Evolutionary conservation across 257 asterid species (phyloP).

Genomic region (Fraxinus cuspidata): DNA sequence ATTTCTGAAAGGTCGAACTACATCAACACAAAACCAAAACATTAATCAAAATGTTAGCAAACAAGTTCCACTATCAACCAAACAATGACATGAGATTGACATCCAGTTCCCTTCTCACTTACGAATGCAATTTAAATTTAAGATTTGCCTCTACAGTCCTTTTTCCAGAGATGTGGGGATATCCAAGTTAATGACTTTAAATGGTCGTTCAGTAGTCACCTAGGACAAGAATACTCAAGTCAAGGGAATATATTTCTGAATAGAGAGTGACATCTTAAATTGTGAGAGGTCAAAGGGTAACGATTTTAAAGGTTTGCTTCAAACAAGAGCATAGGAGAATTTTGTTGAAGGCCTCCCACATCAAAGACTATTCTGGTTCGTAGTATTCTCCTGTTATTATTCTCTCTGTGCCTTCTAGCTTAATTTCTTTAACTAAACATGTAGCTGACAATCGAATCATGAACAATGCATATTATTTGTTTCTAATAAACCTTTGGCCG

Average conservation of each 20-base stretch:
- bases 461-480: not conserved
- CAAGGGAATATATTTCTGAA: not conserved
- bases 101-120: not conserved
- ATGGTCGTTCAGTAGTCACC: not conserved
- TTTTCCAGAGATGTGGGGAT: not conserved
- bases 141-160: not conserved
- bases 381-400: not conserved
- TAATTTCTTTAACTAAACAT: not conserved
- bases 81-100: not conserved
- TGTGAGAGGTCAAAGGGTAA: not conserved
- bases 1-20: not conserved
- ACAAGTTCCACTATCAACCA: not conserved
- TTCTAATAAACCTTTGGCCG: not conserved
- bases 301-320: not conserved
- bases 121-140: too few relatives aligned
- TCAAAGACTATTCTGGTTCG: not conserved
- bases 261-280: not conserved
- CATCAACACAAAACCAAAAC: not conserved
- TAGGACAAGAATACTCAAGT: slow-evolving; percentile 14
- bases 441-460: not conserved
- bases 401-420: not conserved
- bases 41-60: not conserved
- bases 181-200: not conserved
- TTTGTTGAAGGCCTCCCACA: not conserved
- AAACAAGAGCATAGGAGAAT: not conserved